Conservation (phyloP, 2,329 filamentous ascomycete genomes). For the Beauveria caledonica region DNA sequence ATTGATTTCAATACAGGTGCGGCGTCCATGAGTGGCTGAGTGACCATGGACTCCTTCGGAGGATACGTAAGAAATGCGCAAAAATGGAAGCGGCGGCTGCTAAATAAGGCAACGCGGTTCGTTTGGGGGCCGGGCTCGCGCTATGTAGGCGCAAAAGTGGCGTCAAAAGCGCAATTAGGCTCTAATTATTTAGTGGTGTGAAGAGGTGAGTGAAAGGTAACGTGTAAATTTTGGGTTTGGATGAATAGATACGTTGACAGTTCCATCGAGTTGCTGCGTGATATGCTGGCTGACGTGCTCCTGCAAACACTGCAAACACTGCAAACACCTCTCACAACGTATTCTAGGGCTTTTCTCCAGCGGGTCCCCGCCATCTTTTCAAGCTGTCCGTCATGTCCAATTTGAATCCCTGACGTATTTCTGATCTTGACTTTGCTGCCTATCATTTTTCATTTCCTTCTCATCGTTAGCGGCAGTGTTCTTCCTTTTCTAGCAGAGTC, state of each 20-base stretch:
- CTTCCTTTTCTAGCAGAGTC: neutral
- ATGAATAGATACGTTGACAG: neutral
- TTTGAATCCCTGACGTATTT: neutral
- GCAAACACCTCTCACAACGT: neutral
- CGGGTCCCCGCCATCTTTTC: neutral
- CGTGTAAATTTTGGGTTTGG: no score
- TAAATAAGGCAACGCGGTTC: neutral
- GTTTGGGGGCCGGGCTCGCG: neutral
- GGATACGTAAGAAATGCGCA: neutral
- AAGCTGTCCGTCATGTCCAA: neutral
- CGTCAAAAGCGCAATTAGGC: neutral
- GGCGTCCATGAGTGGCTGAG: neutral
- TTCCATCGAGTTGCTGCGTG: neutral
- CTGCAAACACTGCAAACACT: no score
- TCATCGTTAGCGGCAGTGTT: neutral
- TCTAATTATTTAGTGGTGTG: neutral
- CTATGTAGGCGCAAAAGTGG: neutral
- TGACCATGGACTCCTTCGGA: neutral
- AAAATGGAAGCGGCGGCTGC: neutral
- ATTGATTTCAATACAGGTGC: neutral
- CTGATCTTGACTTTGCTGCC: neutral
- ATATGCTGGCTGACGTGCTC: neutral
- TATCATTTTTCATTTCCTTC: no score
- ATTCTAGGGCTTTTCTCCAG: neutral
- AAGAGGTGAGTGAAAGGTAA: neutral